Evolutionary conservation across 2,329 filamentous ascomycete species (phyloP).

Genomic region (Talaromyces atroroseus): DNA sequence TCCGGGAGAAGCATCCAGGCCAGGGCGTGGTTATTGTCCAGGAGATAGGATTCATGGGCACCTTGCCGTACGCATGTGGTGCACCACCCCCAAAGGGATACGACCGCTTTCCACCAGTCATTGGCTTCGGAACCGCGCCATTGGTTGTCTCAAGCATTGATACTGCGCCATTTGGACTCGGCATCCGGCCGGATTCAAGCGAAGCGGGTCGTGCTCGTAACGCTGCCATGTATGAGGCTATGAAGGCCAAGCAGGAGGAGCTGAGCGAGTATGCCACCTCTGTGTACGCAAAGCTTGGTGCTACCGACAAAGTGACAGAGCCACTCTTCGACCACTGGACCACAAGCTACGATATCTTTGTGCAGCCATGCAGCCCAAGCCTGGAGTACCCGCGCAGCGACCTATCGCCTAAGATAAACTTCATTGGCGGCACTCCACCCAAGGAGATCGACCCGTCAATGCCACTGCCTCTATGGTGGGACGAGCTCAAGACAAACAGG

Average conservation of each 20-base stretch:
- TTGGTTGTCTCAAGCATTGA: not conserved
- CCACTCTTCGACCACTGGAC: not conserved
- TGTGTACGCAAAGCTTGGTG: not conserved
- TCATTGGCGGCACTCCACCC: not conserved
- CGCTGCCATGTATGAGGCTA: not conserved
- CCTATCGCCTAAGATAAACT: not conserved
- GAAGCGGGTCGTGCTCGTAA: not conserved
- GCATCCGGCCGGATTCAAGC: not conserved
- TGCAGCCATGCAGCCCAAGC: not conserved
- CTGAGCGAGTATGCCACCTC: not conserved
- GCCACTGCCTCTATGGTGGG: not conserved
- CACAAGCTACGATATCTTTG: not conserved
- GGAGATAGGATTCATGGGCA: not conserved
- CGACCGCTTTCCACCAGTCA: not conserved
- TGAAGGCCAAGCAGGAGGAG: not conserved
- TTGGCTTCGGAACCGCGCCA: not conserved
- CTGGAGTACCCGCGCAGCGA: constrained; percentile 1
- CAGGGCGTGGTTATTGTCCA: not conserved
- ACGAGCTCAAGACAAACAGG: not conserved
- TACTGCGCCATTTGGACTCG: not conserved
- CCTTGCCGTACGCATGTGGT: not conserved
- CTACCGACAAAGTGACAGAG: not conserved
- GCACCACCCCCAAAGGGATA: not conserved
- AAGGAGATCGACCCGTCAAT: not conserved
- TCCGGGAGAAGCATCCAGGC: not conserved